phyloP scores from a whole-genome alignment of 2,329 filamentous ascomycete species.

The Trichoderma pleuroti region DNA sequence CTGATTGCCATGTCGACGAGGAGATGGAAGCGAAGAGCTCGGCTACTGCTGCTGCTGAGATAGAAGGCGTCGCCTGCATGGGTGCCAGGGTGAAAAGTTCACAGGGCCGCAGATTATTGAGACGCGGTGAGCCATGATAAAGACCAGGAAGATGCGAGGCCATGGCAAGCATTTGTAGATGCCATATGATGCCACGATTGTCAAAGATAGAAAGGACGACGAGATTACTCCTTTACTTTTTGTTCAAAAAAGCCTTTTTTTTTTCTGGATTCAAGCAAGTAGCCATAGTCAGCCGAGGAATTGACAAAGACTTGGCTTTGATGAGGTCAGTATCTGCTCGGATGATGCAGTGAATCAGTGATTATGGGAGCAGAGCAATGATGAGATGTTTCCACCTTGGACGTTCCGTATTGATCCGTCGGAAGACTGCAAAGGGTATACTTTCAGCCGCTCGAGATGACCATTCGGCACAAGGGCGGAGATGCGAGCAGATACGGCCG shows the following conservation, averaged over 20 bases:
- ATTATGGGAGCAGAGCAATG: neutral
- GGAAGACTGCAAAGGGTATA: neutral
- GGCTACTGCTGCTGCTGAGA: neutral
- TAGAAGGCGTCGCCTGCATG: constrained; percentile 5
- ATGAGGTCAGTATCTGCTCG: neutral
- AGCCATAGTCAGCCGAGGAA: neutral
- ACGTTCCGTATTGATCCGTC: constrained; percentile 12
- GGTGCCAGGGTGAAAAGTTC: neutral
- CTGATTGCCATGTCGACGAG: neutral
- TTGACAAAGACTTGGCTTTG: neutral
- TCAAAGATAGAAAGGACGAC: constrained; percentile 13
- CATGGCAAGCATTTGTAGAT: constrained; percentile 10
- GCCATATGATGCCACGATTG: constrained; percentile 18
- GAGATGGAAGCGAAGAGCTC: neutral
- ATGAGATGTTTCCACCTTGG: neutral
- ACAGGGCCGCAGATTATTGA: neutral
- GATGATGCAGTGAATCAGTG: neutral
- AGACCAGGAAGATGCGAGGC: neutral
- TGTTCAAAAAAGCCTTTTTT: neutral
- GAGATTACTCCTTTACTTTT: neutral
- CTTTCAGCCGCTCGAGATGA: constrained; percentile 2
- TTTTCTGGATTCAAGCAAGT: constrained; percentile 3
- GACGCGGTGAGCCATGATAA: neutral
- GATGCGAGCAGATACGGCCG: constrained; percentile 13
- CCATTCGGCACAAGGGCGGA: neutral